These are phyloP conservation scores for Argentina anserina DNA, from an alignment of 306 rosid species.

Conservation along the genomic window DNA sequence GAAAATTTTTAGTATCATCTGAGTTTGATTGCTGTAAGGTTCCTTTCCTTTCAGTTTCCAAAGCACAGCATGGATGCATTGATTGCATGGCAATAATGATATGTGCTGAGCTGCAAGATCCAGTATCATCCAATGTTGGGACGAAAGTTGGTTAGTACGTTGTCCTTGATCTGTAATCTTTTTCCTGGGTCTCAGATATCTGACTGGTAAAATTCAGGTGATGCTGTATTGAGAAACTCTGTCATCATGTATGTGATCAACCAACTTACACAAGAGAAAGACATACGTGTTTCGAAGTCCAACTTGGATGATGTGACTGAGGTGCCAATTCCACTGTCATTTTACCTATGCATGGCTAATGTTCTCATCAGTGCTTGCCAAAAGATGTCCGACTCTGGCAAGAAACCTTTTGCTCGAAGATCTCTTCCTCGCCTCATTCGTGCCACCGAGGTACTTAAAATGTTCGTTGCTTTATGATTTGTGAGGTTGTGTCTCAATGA, in stretches of 20 bases:
- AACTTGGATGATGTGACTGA: constrained; percentile 24
- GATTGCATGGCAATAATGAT: constrained; percentile 89
- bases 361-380: constrained; percentile 86
- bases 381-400: constrained; percentile 56
- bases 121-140: constrained; percentile 33
- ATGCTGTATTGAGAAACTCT: constrained; percentile 35
- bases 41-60: constrained; percentile 51
- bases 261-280: constrained; percentile 33
- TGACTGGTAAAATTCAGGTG: constrained; percentile 37
- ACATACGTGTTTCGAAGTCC: constrained; percentile 23
- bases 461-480: constrained; percentile 4
- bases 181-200: constrained; percentile 3
- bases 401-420: constrained; percentile 46
- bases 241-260: constrained; percentile 43
- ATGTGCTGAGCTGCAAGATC: constrained; percentile 65
- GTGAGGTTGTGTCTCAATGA: constrained; percentile 11
- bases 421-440: constrained; percentile 56
- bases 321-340: constrained; percentile 44
- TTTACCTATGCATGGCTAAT: constrained; percentile 83
- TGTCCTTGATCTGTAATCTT: constrained; percentile 15
- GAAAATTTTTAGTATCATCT: not conserved
- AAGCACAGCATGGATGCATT: constrained; percentile 91
- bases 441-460: constrained; percentile 53
- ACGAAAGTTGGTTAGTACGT: constrained; percentile 36
- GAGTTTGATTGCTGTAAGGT: constrained; percentile 12